Percentiles rank a stretch among this genome's conserved stretches.
Evolutionary conservation across 1,284 basidiomycete species (phyloP).

Genomic region (Pholiota adiposa): DNA sequence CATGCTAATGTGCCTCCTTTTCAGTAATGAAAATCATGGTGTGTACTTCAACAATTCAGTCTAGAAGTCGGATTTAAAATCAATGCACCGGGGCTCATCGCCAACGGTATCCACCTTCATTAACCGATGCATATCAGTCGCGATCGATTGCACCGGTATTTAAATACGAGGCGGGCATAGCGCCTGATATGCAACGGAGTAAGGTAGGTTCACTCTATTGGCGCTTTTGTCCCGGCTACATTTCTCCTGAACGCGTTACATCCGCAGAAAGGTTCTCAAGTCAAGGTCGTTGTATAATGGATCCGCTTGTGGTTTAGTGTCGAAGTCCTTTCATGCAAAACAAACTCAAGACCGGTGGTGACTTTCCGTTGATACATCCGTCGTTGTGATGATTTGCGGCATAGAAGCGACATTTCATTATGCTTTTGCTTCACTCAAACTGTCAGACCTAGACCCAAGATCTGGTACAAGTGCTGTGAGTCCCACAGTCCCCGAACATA

Average conservation of each 20-base stretch:
- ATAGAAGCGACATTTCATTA: not conserved
- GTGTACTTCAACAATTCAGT: not conserved
- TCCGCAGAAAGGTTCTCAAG: too few species aligned
- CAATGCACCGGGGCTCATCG: not conserved
- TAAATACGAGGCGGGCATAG: not conserved
- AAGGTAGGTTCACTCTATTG: not conserved
- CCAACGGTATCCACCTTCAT: not conserved
- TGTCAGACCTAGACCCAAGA: not conserved
- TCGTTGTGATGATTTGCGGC: not conserved
- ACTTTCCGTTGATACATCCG: not conserved
- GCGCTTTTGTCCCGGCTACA: not conserved
- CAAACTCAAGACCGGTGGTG: not conserved
- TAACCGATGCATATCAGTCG: not conserved
- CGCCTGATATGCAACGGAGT: not conserved
- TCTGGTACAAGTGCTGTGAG: too few species aligned
- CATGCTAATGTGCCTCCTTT: too few species aligned
- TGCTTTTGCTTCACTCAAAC: not conserved
- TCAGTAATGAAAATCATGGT: too few species aligned
- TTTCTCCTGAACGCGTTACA: constrained; percentile 1
- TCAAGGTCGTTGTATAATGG: not conserved
- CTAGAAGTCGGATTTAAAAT: not conserved
- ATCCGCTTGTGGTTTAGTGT: not conserved
- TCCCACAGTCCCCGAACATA: too few species aligned
- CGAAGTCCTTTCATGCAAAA: not conserved
- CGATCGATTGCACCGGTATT: not conserved